phyloP scores from a whole-genome alignment of 805 yeast species.

The Candida andamanensis region DNA sequence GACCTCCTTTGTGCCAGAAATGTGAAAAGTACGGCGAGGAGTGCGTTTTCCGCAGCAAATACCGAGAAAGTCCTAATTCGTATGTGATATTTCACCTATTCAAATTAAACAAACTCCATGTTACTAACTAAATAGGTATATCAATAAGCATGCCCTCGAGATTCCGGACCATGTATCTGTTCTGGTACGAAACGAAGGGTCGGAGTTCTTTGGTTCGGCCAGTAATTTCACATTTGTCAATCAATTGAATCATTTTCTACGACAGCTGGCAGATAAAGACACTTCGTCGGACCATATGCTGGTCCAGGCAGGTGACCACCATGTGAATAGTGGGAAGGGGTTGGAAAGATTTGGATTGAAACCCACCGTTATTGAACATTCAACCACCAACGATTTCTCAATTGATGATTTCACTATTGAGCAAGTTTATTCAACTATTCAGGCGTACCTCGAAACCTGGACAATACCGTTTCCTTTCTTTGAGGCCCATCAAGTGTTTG shows the following conservation, averaged over 20 bases:
- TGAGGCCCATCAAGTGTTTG: conserved; percentile 14
- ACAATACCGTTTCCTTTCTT: conserved; percentile 15
- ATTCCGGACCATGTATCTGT: conserved; percentile 8
- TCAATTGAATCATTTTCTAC: conserved; percentile 15
- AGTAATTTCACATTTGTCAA: conserved; percentile 18
- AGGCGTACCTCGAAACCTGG: conserved; percentile 17
- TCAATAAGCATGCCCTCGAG: conserved; percentile 2
- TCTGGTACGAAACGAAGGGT: conserved; percentile 2
- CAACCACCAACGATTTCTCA: conserved; percentile 4
- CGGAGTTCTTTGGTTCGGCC: conserved; percentile 19
- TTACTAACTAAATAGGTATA: too few relatives aligned
- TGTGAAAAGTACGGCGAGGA: conserved; percentile 14
- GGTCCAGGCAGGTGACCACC: too few relatives aligned
- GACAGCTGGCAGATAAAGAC: conserved; percentile 7
- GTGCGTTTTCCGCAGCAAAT: conserved; percentile 10
- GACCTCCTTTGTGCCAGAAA: conserved; percentile 8
- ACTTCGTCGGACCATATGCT: too few relatives aligned
- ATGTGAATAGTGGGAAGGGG: conserved; percentile 13
- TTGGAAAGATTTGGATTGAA: conserved; percentile 16
- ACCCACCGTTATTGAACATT: conserved; percentile 11
- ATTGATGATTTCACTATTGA: conserved; percentile 9
- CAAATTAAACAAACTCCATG: too few relatives aligned
- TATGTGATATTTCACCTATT: not conserved
- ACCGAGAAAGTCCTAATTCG: conserved; percentile 2
- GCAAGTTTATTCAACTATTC: conserved; percentile 9